These are phyloP conservation scores for Forsythia viridissima DNA, from an alignment of 257 asterid species.

Conservation along the genomic window DNA sequence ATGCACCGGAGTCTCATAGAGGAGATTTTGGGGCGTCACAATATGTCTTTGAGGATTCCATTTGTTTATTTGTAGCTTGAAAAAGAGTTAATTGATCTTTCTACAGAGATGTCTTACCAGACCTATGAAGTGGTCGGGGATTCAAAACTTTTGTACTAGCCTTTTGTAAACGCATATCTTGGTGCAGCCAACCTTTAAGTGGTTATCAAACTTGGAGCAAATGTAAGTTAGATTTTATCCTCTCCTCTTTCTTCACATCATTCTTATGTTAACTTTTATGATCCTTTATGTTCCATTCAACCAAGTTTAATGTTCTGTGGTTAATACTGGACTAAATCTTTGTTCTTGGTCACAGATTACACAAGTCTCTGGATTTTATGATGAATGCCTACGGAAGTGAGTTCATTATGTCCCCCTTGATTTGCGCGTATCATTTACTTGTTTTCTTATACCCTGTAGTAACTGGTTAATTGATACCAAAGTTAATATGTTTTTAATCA, in stretches of 20 bases:
- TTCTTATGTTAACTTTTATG: no score
- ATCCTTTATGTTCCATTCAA: neutral
- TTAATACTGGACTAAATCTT: conserved; percentile 15
- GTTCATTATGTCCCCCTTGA: conserved; percentile 29
- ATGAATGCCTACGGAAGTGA: conserved; percentile 80
- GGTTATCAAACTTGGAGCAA: conserved; percentile 71
- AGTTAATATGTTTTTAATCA: neutral
- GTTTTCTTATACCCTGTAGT: neutral
- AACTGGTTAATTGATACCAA: neutral
- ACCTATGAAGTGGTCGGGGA: conserved; percentile 51
- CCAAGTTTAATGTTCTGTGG: conserved; percentile 6
- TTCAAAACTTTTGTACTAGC: conserved; percentile 55
- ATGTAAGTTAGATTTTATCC: conserved; percentile 42
- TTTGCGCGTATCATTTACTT: conserved; percentile 16
- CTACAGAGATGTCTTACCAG: conserved; percentile 76
- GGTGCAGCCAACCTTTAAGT: conserved; percentile 89
- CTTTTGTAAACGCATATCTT: conserved; percentile 80
- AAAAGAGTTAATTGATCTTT: conserved; percentile 26
- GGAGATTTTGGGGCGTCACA: no score
- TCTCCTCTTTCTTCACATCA: no score
- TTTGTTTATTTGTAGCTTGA: conserved; percentile 15
- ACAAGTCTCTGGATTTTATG: conserved; percentile 78
- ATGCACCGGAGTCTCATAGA: no score
- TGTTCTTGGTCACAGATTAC: conserved; percentile 55
- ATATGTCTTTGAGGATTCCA: neutral